phyloP scores from a whole-genome alignment of 495 filamentous ascomycete genomes.

The Hyaloscypha variabilis region DNA sequence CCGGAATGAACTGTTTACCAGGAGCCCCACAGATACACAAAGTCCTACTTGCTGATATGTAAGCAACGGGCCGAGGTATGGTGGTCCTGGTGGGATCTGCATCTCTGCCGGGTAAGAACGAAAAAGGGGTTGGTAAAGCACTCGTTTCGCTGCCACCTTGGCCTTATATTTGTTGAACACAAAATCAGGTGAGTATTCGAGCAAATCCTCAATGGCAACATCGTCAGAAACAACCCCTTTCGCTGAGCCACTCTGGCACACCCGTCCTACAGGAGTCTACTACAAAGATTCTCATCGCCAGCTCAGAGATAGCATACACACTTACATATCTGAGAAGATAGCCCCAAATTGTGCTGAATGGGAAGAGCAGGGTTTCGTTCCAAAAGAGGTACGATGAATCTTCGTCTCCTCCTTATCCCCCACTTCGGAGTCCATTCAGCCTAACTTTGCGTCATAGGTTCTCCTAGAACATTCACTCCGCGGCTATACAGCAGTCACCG shows the following conservation, averaged over 20 bases:
- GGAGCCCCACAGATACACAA: too few relatives aligned
- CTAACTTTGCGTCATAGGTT: constrained; percentile 2
- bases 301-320: constrained; percentile 57
- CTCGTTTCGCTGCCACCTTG: too few relatives aligned
- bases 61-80: too few relatives aligned
- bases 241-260: constrained; percentile 56
- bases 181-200: too few relatives aligned
- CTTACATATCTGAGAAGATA: constrained; percentile 61
- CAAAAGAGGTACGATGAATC: constrained; percentile 35
- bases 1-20: too few relatives aligned
- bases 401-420: not conserved
- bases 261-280: constrained; percentile 61
- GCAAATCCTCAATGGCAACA: too few relatives aligned
- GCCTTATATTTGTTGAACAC: too few relatives aligned
- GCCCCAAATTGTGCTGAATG: constrained; percentile 57
- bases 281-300: constrained; percentile 65
- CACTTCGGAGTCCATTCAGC: not conserved
- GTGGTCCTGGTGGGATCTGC: too few relatives aligned
- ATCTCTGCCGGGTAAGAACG: too few relatives aligned
- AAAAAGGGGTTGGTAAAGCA: too few relatives aligned
- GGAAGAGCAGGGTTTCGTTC: constrained; percentile 48
- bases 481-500: constrained; percentile 10
- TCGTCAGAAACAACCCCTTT: constrained; percentile 15
- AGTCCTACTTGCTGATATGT: too few relatives aligned
- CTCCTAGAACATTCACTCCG: constrained; percentile 4